phyloP scores from a whole-genome alignment of 73 alveolate genomes.

The Uronychia binucleata region DNA sequence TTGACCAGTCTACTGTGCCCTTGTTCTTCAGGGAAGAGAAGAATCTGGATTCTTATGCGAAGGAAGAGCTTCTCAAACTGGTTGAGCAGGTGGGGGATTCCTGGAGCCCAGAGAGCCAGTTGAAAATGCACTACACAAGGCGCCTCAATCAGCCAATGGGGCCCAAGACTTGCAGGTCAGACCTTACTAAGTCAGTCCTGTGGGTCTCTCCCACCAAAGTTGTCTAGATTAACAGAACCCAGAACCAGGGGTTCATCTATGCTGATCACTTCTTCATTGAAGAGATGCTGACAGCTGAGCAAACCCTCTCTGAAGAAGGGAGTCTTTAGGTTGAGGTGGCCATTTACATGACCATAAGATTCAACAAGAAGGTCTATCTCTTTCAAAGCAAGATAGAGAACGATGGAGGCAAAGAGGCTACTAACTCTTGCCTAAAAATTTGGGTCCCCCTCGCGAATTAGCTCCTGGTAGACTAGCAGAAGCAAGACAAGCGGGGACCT shows the following conservation, averaged over 20 bases:
- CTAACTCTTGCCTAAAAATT: background rate
- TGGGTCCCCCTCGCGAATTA: background rate
- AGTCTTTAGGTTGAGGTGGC: constrained; percentile 1
- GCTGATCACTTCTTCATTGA: constrained; percentile 19
- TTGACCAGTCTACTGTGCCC: background rate
- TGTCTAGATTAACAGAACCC: background rate
- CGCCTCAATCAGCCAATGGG: constrained; percentile 25
- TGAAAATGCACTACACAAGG: constrained; percentile 5
- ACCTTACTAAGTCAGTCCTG: background rate
- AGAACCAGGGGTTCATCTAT: constrained; percentile 10
- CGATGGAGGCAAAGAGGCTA: constrained; percentile 2
- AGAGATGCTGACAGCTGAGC: constrained; percentile 5
- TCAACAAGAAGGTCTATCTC: constrained; percentile 2
- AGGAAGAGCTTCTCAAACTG: constrained; percentile 7
- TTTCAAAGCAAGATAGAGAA: constrained; percentile 10
- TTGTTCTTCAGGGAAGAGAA: background rate
- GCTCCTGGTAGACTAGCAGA: background rate
- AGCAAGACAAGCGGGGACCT: background rate
- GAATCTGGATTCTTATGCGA: background rate
- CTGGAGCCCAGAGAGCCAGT: background rate
- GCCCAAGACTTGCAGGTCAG: constrained; percentile 11
- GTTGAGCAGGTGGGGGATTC: background rate
- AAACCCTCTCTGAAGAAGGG: background rate
- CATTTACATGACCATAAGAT: background rate
- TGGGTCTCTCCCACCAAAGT: constrained; percentile 19